A percentile compares a stretch with the other conserved stretches of the same genome.
phyloP scores from a whole-genome alignment of 108 stramenopile species.

The Fragilaria radians region DNA sequence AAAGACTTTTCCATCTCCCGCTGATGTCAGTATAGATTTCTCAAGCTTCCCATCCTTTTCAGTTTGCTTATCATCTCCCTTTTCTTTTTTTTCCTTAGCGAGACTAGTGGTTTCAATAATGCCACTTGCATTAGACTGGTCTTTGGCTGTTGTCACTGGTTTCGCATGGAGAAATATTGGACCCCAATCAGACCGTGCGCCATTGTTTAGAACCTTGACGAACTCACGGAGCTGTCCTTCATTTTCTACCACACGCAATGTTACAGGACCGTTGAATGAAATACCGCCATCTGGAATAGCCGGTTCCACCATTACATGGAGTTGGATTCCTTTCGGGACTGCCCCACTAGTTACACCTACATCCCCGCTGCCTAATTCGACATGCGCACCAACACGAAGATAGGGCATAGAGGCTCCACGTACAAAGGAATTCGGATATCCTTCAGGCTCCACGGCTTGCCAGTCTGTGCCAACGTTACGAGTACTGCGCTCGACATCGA shows the following conservation, averaged over 20 bases:
- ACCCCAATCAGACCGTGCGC: conserved; percentile 83
- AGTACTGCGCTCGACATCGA: conserved; percentile 68
- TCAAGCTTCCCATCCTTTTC: neutral
- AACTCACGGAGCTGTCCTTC: conserved; percentile 78
- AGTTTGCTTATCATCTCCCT: neutral
- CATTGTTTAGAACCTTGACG: conserved; percentile 66
- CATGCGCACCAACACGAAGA: conserved; percentile 73
- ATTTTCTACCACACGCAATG: conserved; percentile 80
- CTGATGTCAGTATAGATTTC: conserved; percentile 13
- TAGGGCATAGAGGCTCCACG: conserved; percentile 66
- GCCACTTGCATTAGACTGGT: conserved; percentile 46
- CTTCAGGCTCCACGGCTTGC: conserved; percentile 65
- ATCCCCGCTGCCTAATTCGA: conserved; percentile 58
- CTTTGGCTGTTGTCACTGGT: conserved; percentile 68
- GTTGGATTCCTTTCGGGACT: conserved; percentile 62
- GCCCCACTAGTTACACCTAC: conserved; percentile 32
- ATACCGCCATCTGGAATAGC: conserved; percentile 75
- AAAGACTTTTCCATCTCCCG: conserved; percentile 41
- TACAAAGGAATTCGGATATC: conserved; percentile 85
- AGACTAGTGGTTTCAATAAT: conserved; percentile 19
- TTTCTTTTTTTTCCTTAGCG: neutral
- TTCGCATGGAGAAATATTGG: conserved; percentile 65
- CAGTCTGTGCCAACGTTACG: conserved; percentile 37
- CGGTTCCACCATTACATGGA: conserved; percentile 71
- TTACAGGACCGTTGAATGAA: conserved; percentile 73